Base-by-base conservation (phyloP, 1,284 basidiomycete genomes). In the Xanthoconium separans region DNA sequence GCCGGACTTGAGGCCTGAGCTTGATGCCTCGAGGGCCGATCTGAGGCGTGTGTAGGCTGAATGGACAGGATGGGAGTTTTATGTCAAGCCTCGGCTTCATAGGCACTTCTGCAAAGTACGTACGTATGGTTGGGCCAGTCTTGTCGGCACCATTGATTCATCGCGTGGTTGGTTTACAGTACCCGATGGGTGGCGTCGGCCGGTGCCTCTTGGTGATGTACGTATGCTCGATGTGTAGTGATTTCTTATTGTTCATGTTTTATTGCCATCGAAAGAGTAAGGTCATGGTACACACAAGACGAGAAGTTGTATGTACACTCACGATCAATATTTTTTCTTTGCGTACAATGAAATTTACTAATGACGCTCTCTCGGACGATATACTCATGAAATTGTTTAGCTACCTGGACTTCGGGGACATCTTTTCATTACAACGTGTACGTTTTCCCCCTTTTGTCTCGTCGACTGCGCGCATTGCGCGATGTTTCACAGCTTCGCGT, bases 361-460 rank as follows among this genome's bases (percentile, higher is more conserved):
- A n/a, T n/a, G n/a, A n/a, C n/a, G n/a, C n/a, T n/a, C 66, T 76
- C 33, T 65, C 72, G 6, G 65, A 75, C 49, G 79, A 80, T 57
- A 70, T 77, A 20, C 67, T 79, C 48, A 63, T 85, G 47, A 81
- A 74, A 39, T 73, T 86, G 31, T 77, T 82, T 61, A 62, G 63
- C 9, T 70, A 76, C 57, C 66, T 86, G 37, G 65, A 67, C 15
- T 64, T 85, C 31, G 79, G 83, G 53, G 84, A 86, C 57, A 75
- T 85, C 34, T 61, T 85, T n/a, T 69, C 73, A 29, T 59, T 86
- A 49, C 75, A 83, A 60, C 67, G 72, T 59, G 84, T 84, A 62
- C 47, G 74, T 64, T 13, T 69, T 15, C 18, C 18, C 16, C 9
- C 3, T 2, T 15, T 50, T 37, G 39, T 44, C 6, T 44, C 44